A percentile compares a stretch with the other conserved stretches of the same genome.
Conservation (phyloP, 257 asterid genomes). For the Jasminum sambac region DNA sequence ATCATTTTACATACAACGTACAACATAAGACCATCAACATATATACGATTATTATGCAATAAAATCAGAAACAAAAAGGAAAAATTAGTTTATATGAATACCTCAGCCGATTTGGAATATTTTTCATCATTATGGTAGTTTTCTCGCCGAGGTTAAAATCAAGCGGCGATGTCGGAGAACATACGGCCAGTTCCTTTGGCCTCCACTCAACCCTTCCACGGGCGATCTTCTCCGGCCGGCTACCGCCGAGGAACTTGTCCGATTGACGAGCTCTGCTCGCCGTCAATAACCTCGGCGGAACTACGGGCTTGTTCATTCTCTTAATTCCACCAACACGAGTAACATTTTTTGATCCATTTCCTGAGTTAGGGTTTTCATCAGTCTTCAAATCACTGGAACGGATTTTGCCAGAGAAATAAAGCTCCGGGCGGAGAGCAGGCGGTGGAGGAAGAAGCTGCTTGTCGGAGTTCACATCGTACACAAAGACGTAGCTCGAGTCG, state of each 20-base stretch:
- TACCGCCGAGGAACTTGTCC: too few species aligned
- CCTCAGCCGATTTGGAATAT: conserved; percentile 42
- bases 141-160: background rate
- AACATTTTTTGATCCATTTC: background rate
- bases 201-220: background rate
- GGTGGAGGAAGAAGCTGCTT: background rate
- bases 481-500: background rate
- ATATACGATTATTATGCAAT: background rate
- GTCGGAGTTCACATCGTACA: background rate
- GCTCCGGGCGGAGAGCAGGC: background rate
- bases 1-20: background rate
- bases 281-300: conserved; percentile 21
- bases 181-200: background rate
- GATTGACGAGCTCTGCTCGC: background rate
- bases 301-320: background rate
- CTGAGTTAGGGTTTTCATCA: background rate
- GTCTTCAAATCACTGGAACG: background rate
- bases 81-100: background rate
- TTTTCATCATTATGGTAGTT: conserved; percentile 35
- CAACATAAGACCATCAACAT: background rate
- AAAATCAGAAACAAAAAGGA: background rate
- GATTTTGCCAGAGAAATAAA: background rate
- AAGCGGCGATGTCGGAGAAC: background rate
- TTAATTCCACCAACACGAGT: background rate
- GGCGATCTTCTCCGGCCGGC: conserved; percentile 1